Percentiles rank a stretch among this genome's conserved stretches.
Evolutionary conservation across 2,329 filamentous ascomycete species (phyloP).

Genomic region (Aspergillus terreus): DNA sequence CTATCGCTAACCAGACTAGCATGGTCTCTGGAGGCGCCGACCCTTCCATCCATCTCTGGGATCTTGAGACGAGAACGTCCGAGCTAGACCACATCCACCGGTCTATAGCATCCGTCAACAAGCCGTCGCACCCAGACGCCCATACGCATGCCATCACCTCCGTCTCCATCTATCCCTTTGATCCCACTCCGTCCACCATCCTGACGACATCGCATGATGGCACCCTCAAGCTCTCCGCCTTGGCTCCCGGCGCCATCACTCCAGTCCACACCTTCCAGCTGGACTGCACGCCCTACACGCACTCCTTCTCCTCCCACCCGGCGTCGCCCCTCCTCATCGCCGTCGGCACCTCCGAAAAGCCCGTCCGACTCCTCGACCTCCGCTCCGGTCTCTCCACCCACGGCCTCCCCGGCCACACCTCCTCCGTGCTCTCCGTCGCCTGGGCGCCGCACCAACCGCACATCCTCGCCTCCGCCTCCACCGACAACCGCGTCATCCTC

Average conservation of each 20-base stretch:
- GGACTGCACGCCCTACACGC: conserved; percentile 51
- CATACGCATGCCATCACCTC: conserved; percentile 47
- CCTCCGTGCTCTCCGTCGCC: conserved; percentile 63
- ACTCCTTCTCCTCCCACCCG: conserved; percentile 65
- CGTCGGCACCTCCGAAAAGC: conserved; percentile 80
- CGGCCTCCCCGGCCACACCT: conserved; percentile 64
- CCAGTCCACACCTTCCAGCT: conserved; percentile 46
- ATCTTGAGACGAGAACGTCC: conserved; percentile 63
- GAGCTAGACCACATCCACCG: conserved; percentile 49
- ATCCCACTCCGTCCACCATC: conserved; percentile 44
- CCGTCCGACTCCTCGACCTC: conserved; percentile 80
- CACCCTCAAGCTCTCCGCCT: conserved; percentile 42
- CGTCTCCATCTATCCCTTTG: conserved; percentile 47
- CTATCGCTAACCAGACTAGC: conserved; percentile 39
- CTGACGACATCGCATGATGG: conserved; percentile 45
- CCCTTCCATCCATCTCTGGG: conserved; percentile 80
- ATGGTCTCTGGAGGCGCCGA: conserved; percentile 83
- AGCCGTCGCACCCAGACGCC: conserved; percentile 33
- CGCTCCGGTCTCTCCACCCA: conserved; percentile 75
- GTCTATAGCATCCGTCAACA: conserved; percentile 48
- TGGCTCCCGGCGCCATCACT: conserved; percentile 37
- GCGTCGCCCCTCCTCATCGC: conserved; percentile 75
- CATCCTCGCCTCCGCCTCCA: conserved; percentile 76
- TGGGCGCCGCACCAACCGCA: conserved; percentile 84
- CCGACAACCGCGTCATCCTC: conserved; percentile 76